Percentiles rank a stretch among this genome's conserved stretches.
phyloP scores from a whole-genome alignment of 257 asterid species.

The Eucommia ulmoides region DNA sequence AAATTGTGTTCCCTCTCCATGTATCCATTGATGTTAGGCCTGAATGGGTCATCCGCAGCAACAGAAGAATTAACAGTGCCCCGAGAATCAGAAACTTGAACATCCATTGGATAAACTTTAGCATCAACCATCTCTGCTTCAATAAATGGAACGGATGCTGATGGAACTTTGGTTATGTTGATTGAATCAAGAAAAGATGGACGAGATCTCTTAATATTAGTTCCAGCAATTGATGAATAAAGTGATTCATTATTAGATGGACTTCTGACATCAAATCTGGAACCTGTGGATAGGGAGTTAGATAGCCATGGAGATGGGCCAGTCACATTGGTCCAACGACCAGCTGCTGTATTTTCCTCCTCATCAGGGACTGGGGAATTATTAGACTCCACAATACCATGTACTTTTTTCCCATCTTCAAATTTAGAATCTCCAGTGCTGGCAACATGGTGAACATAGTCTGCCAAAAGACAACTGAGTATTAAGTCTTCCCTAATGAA shows the following conservation, averaged over 20 bases:
- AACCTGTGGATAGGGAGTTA: slow-evolving; percentile 26
- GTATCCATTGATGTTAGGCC: slow-evolving; percentile 23
- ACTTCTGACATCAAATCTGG: slow-evolving; percentile 30
- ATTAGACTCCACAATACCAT: slow-evolving; percentile 8
- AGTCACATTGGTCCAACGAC: slow-evolving; percentile 22
- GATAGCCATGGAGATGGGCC: slow-evolving; percentile 35
- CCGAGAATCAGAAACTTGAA: slow-evolving; percentile 35
- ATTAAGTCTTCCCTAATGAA: background rate
- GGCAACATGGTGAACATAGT: slow-evolving; percentile 26
- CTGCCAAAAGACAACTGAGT: slow-evolving; percentile 15
- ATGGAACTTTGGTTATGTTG: slow-evolving; percentile 48
- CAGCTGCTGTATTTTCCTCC: slow-evolving; percentile 23
- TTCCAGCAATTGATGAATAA: slow-evolving; percentile 38
- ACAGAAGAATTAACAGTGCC: slow-evolving; percentile 20
- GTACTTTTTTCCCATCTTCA: slow-evolving; percentile 25
- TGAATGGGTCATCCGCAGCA: slow-evolving; percentile 36
- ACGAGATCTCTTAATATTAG: slow-evolving; percentile 46
- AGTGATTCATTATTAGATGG: slow-evolving; percentile 30
- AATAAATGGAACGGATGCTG: slow-evolving; percentile 29
- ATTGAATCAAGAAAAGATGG: slow-evolving; percentile 91
- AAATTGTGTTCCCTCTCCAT: slow-evolving; percentile 27
- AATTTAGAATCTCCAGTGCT: slow-evolving; percentile 16
- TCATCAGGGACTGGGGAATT: slow-evolving; percentile 29
- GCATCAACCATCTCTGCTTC: slow-evolving; percentile 39
- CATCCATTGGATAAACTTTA: slow-evolving; percentile 44